Base-by-base conservation (phyloP, 2,329 filamentous ascomycete species). In the Emergomyces pasteurianus region DNA sequence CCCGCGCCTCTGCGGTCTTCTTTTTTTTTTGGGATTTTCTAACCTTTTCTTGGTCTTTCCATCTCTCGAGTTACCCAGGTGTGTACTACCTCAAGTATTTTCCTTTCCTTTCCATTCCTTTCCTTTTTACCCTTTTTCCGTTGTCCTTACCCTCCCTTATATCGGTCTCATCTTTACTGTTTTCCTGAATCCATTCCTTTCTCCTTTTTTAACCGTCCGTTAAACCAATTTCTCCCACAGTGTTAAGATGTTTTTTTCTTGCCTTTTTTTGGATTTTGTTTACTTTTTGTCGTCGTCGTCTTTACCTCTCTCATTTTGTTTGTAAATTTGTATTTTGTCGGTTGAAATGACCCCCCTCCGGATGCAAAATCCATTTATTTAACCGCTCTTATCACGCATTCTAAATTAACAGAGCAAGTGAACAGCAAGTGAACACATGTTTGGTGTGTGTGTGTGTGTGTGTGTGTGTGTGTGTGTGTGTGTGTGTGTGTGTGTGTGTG, bases 21-120 rank as follows among this genome's bases (percentile, higher is more conserved):
- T 14, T 50, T 38, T 40, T 43, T 53, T 62, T 59, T 43, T 21
- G 54, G 54, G 53, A 70, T 72, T 71, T 69, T 67, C 70, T 68
- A 65, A 61, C 66, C 59, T 62, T 64, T 62, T 63, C 65, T 65
- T 60, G 65, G 7, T 46, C 21, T 8, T 43, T 43, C 18, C 65
- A 71, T 71, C 68, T 68, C 64, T 70, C 58, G 21, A 60, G 38
- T 57, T 53, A 52, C 42, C 43, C 38, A 50, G 16, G 34, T 58
- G 53, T 58, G 46, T 63, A 43, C 59, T 57, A 58, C 53, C 34
- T 34, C 47, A 28, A 28, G n/a, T 43, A 54, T 52, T 62, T 43
- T 42, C 28, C 43, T n/a, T 52, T 42, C 52, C 28, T 43, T 57
- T 50, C 53, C 58, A 40, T 50, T 42, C 52, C 55, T 18, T 47